These are phyloP conservation scores for Barnettozyma wickerhamii DNA, from an alignment of 805 yeast genomes.

Conservation along the genomic window DNA sequence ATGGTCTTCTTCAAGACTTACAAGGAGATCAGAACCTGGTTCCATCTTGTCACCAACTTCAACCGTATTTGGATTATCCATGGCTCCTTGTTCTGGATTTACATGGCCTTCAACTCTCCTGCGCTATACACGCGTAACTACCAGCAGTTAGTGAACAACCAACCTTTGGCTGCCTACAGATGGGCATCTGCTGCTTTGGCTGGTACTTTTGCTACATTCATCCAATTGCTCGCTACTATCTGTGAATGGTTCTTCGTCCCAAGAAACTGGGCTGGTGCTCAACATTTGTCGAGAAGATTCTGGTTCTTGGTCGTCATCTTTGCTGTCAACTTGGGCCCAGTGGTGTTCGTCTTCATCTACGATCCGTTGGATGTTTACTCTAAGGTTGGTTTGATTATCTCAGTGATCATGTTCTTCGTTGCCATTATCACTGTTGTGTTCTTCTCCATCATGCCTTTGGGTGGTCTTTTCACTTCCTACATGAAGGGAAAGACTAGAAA, in stretches of 20 bases:
- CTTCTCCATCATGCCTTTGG: slow-evolving; percentile 93
- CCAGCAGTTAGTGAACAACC: slow-evolving; percentile 74
- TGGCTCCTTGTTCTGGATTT: slow-evolving; percentile 89
- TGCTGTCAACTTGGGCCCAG: slow-evolving; percentile 75
- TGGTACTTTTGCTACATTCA: slow-evolving; percentile 78
- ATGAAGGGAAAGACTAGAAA: slow-evolving; percentile 82
- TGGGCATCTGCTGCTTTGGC: slow-evolving; percentile 95
- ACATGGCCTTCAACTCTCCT: slow-evolving; percentile 88
- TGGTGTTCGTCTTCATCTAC: slow-evolving; percentile 79
- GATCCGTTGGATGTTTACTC: slow-evolving; percentile 66
- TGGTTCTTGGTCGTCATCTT: slow-evolving; percentile 66
- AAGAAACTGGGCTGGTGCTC: slow-evolving; percentile 99
- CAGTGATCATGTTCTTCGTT: slow-evolving; percentile 85
- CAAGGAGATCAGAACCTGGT: slow-evolving; percentile 96
- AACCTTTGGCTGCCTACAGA: slow-evolving; percentile 83
- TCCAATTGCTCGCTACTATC: slow-evolving; percentile 83
- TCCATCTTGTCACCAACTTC: slow-evolving; percentile 90
- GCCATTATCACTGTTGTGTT: slow-evolving; percentile 80
- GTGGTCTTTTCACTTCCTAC: slow-evolving; percentile 92
- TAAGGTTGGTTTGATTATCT: slow-evolving; percentile 68
- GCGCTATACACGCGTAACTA: slow-evolving; percentile 85
- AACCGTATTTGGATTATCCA: slow-evolving; percentile 98
- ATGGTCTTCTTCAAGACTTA: slow-evolving; percentile 93
- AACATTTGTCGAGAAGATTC: slow-evolving; percentile 86
- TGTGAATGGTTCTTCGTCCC: slow-evolving; percentile 97